Percentiles rank a stretch among this genome's conserved stretches.
Evolutionary conservation across 2,329 filamentous ascomycete genomes (phyloP).

Genomic region (Pezicula carpinea): DNA sequence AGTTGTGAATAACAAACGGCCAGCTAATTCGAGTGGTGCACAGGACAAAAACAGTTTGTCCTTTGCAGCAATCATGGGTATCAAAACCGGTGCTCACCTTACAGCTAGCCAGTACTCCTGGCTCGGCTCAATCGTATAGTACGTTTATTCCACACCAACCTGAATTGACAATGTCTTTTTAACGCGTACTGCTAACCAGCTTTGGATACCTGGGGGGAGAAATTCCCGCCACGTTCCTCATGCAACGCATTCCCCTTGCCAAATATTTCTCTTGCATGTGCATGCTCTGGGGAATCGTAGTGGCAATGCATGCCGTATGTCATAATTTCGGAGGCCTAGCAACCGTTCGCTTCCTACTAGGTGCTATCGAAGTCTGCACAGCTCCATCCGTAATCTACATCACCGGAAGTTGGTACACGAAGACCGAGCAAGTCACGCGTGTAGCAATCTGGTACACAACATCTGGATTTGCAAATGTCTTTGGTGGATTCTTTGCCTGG

Average conservation of each 20-base stretch:
- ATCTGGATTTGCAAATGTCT: constrained; percentile 56
- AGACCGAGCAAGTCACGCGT: constrained; percentile 56
- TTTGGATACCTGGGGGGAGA: constrained; percentile 27
- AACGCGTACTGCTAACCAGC: neutral
- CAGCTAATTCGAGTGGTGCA: neutral
- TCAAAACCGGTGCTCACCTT: constrained; percentile 1
- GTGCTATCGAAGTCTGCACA: constrained; percentile 62
- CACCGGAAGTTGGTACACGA: constrained; percentile 66
- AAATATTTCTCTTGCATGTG: constrained; percentile 57
- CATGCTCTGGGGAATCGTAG: constrained; percentile 50
- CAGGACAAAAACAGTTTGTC: constrained; percentile 3
- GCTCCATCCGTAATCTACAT: constrained; percentile 61
- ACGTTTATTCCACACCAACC: neutral
- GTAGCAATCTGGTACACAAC: constrained; percentile 62
- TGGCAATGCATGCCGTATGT: constrained; percentile 56
- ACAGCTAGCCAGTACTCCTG: constrained; percentile 37
- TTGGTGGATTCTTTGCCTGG: constrained; percentile 53
- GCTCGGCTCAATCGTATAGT: constrained; percentile 37
- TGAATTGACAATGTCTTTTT: neutral
- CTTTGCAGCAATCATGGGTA: constrained; percentile 4
- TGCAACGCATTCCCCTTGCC: constrained; percentile 50
- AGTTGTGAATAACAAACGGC: too few species aligned
- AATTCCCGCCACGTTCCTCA: constrained; percentile 3
- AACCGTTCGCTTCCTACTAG: constrained; percentile 43
- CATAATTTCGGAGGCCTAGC: constrained; percentile 53